Base-by-base conservation (phyloP, 176 grass and related monocot genomes). In the Phragmites australis region DNA sequence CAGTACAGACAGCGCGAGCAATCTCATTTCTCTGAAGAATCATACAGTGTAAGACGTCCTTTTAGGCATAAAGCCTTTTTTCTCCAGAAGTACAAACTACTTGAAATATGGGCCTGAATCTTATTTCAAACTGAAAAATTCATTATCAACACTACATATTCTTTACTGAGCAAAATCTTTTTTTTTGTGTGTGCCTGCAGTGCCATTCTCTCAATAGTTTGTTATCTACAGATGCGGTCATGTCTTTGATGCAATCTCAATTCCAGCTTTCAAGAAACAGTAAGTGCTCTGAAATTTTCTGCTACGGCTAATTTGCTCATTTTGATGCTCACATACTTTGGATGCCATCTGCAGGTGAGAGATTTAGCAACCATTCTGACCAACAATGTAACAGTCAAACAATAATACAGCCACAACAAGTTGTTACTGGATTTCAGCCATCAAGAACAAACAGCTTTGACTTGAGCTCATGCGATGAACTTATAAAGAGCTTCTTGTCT, bases 401-500 rank as follows among this genome's bases (percentile, higher is more conserved):
- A 76, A 44, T 47, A 44, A 44, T 23, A 5, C 56, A 65, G 29
- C 8, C 27, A n/a, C 70, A 76, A 32, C 63, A 77, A 42, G 47
- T 71, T 77, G 21, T 70, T 8, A 43, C 78, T 37, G 19, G 48
- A 19, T 82, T 51, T 39, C 78, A 72, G 49, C 73, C 65, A 72
- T 77, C 88, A 78, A 82, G 83, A 86, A 78, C 78, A 60, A 67
- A 86, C 88, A 89, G 78, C 66, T 89, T 89, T 19, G 88, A 89
- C 58, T n/a, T 44, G 1, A 76, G 13, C 41, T 64, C 76, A 75
- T 80, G 67, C 40, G 72, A 86, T 17, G 77, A 86, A 4, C 77
- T 86, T 29, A 18, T 86, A 65, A 65, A 78, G 50, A 19, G 21
- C 30, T 86, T 89, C 72, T 6, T 86, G 3, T 81, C 82, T 65